These are phyloP conservation scores for Suillus bovinus DNA, from an alignment of 768 basidiomycete species.

Conservation along the genomic window DNA sequence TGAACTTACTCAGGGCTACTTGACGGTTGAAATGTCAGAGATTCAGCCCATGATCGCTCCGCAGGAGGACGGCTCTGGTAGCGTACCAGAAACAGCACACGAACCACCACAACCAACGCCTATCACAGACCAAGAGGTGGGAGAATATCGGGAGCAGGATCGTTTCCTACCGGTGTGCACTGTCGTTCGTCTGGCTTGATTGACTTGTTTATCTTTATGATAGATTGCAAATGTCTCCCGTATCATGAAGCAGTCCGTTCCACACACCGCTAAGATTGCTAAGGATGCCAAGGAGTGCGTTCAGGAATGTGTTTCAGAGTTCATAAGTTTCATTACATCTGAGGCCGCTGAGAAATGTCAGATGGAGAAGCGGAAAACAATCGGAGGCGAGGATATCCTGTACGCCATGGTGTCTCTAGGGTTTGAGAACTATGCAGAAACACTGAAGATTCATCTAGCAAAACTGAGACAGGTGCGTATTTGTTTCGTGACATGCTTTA, in stretches of 20 bases:
- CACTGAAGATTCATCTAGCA: constrained; percentile 88
- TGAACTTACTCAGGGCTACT: not conserved
- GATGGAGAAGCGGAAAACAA: constrained; percentile 95
- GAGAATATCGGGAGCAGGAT: constrained; percentile 94
- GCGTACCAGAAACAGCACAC: constrained; percentile 30
- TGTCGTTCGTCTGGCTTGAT: constrained; percentile 13
- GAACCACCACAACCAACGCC: constrained; percentile 61
- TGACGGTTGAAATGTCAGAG: constrained; percentile 27
- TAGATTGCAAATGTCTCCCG: constrained; percentile 98
- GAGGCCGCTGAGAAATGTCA: constrained; percentile 96
- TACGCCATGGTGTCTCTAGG: constrained; percentile 93
- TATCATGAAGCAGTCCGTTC: constrained; percentile 94
- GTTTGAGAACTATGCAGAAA: constrained; percentile 93
- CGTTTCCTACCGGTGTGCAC: constrained; percentile 83
- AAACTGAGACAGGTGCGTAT: constrained; percentile 76
- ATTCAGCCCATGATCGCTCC: constrained; percentile 41
- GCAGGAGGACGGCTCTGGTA: constrained; percentile 39
- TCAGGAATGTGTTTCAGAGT: constrained; percentile 97
- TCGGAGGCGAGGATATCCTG: constrained; percentile 95
- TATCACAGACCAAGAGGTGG: constrained; percentile 90
- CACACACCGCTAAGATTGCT: constrained; percentile 89
- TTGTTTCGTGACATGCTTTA: not conserved
- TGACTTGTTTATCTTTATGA: not conserved
- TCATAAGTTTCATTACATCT: constrained; percentile 96
- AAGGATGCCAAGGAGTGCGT: constrained; percentile 99